phyloP scores from a whole-genome alignment of 768 basidiomycete species.

The Russula olivacea region DNA sequence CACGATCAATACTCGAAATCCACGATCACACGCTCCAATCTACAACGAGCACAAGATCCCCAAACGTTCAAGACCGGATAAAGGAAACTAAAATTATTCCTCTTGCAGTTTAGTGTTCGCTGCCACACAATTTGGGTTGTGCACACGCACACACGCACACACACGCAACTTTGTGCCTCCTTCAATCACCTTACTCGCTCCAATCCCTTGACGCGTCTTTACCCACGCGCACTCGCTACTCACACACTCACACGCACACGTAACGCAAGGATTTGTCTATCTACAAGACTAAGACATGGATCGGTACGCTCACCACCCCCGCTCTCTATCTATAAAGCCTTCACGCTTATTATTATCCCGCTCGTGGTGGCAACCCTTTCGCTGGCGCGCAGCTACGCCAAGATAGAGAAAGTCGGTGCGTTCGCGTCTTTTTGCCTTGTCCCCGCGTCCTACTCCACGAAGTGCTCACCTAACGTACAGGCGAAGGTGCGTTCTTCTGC shows the following conservation, averaged over 20 bases:
- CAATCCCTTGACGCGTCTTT: not conserved
- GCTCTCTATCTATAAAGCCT: not conserved
- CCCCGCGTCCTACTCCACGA: not conserved
- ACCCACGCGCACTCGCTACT: not conserved
- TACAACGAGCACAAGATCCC: not conserved
- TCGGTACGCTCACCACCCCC: constrained; percentile 12
- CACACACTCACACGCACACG: not conserved
- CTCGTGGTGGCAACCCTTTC: not conserved
- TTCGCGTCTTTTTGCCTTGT: constrained; percentile 26
- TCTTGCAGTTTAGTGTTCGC: not conserved
- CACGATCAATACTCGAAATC: not conserved
- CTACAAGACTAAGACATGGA: constrained; percentile 8
- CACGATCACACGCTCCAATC: not conserved
- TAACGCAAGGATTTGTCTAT: not conserved
- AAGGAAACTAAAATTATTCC: not conserved
- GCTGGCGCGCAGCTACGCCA: constrained; percentile 66
- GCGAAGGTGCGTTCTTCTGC: constrained; percentile 41
- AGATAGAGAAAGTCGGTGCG: constrained; percentile 98
- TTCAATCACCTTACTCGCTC: not conserved
- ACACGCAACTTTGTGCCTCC: not conserved
- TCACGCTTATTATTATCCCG: constrained; percentile 1
- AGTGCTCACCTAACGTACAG: constrained; percentile 29
- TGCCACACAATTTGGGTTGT: not conserved
- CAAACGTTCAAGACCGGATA: not conserved
- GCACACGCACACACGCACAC: not conserved